A percentile compares a stretch with the other conserved stretches of the same genome.
phyloP scores from a whole-genome alignment of 306 rosid species.

The Carpinus fangiana region DNA sequence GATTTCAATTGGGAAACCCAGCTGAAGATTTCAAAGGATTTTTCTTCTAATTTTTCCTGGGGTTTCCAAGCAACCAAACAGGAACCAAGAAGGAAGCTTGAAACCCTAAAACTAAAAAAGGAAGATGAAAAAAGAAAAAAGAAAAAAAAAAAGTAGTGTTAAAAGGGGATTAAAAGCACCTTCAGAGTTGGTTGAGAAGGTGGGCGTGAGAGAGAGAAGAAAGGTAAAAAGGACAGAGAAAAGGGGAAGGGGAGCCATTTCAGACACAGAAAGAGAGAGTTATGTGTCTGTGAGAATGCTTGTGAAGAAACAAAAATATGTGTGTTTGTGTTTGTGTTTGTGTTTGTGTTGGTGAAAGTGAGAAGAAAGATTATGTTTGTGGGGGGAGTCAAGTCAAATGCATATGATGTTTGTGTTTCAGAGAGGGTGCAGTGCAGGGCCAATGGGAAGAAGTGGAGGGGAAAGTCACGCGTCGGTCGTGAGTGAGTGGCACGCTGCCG shows the following conservation, averaged over 20 bases:
- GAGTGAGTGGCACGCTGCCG: neutral
- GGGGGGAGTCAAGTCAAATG: conserved; percentile 35
- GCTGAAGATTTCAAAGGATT: neutral
- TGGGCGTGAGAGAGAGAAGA: conserved; percentile 36
- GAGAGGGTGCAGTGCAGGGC: neutral
- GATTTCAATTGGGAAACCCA: too few species aligned
- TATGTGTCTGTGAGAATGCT: neutral
- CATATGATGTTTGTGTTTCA: neutral
- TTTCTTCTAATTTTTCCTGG: conserved; percentile 1
- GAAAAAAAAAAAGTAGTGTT: too few species aligned
- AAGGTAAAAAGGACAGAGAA: conserved; percentile 25
- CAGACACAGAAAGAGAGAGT: neutral
- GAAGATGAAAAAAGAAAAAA: neutral
- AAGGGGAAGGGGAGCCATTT: conserved; percentile 38
- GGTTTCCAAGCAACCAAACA: conserved; percentile 26
- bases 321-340: neutral
- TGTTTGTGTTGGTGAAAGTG: neutral
- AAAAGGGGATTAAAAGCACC: conserved; percentile 27
- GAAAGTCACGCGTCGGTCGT: conserved; percentile 36
- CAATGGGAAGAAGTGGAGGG: conserved; percentile 20
- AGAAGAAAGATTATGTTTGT: neutral
- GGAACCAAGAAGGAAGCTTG: neutral
- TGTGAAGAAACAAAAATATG: neutral
- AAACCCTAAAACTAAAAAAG: conserved; percentile 1
- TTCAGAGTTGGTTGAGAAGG: conserved; percentile 48